Evolutionary conservation across 352 stramenopile genomes (phyloP).

Genomic region (Phytophthora citricola): DNA sequence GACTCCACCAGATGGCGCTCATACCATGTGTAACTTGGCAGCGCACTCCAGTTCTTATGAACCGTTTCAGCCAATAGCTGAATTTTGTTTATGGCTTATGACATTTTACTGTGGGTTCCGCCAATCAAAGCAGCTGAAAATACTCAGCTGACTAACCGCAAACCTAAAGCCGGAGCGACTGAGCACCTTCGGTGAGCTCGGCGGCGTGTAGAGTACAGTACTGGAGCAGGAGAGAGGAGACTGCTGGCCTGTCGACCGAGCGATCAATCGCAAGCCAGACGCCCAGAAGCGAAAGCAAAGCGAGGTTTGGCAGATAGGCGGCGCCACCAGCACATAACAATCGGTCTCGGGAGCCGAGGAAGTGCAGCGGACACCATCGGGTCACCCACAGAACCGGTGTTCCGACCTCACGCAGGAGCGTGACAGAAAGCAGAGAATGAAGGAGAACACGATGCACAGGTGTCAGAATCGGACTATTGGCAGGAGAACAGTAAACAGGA

Average conservation of each 20-base stretch:
- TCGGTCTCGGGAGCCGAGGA: constrained; percentile 24
- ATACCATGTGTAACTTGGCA: constrained; percentile 31
- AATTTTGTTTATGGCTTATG: constrained; percentile 10
- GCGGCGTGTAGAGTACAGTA: constrained; percentile 17
- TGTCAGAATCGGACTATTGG: constrained; percentile 7
- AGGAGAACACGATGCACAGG: constrained; percentile 10
- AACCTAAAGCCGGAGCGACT: constrained; percentile 32
- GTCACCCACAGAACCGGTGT: constrained; percentile 19
- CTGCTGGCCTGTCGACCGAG: constrained; percentile 19
- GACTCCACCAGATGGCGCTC: constrained; percentile 19
- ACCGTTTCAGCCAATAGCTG: constrained; percentile 20
- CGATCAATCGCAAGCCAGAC: constrained; percentile 15
- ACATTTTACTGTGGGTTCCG: constrained; percentile 3
- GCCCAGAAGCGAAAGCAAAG: constrained; percentile 30
- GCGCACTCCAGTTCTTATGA: constrained; percentile 27
- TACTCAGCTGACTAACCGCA: constrained; percentile 1
- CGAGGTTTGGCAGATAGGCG: constrained; percentile 31
- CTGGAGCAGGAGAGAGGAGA: constrained; percentile 1
- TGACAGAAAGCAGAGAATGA: constrained; percentile 15
- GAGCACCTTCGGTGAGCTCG: neutral
- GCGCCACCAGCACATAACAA: constrained; percentile 22
- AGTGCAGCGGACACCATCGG: constrained; percentile 21
- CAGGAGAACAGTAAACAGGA: constrained; percentile 15
- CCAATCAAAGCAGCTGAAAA: constrained; percentile 19
- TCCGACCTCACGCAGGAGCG: constrained; percentile 25